Evolutionary conservation across 2,329 filamentous ascomycete genomes (phyloP).

Genomic region (Cercospora sp.): DNA sequence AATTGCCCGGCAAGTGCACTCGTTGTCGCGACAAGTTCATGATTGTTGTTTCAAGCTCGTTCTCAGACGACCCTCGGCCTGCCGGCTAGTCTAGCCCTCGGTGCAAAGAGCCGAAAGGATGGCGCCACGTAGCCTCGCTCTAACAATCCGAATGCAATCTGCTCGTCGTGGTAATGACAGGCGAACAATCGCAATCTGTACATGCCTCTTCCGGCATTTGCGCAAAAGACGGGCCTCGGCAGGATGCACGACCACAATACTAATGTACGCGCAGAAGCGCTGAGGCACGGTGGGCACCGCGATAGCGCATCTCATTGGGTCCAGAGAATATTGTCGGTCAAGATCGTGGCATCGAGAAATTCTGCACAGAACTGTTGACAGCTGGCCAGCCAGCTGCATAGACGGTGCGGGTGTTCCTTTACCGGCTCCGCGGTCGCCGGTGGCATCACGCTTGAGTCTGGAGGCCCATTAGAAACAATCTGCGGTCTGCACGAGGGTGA

Average conservation of each 20-base stretch:
- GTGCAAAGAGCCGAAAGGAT: background rate
- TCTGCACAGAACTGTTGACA: background rate
- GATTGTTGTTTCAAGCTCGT: background rate
- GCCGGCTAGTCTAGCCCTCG: background rate
- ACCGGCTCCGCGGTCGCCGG: background rate
- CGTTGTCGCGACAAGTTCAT: background rate
- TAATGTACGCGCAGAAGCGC: background rate
- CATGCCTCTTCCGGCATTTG: background rate
- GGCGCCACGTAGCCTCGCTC: background rate
- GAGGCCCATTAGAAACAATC: conserved; percentile 24
- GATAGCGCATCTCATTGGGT: background rate
- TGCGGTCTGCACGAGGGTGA: conserved; percentile 25
- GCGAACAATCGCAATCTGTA: background rate
- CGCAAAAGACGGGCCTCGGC: background rate
- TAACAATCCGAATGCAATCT: background rate
- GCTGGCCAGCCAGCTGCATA: background rate
- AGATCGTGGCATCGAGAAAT: background rate
- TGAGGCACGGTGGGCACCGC: background rate
- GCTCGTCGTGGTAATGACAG: background rate
- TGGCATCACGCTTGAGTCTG: conserved; percentile 5
- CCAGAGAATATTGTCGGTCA: background rate
- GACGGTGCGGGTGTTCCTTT: background rate
- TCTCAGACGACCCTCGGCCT: background rate
- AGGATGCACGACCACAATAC: background rate
- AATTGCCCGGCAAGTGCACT: background rate